phyloP scores from a whole-genome alignment of 2,329 filamentous ascomycete genomes.

The Neurospora crassa region DNA sequence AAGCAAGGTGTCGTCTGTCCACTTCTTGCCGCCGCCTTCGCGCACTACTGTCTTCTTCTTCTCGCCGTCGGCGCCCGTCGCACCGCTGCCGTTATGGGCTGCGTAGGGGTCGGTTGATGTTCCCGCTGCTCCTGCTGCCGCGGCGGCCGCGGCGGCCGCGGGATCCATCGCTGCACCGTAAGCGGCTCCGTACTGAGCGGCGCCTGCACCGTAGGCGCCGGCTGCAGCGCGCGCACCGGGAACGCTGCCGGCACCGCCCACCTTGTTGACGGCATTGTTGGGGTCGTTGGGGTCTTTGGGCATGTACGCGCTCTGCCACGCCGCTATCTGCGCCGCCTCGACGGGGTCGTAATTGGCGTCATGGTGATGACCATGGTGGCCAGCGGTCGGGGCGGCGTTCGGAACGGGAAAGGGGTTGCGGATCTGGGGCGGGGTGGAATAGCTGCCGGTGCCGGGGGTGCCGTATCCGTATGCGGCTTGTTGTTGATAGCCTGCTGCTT shows the following conservation, averaged over 20 bases:
- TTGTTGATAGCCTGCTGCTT: slow-evolving; percentile 22
- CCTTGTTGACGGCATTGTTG: slow-evolving; percentile 15
- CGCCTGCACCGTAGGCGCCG: slow-evolving; percentile 14
- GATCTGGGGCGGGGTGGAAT: slow-evolving; percentile 55
- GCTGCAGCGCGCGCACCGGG: slow-evolving; percentile 14
- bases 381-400: slow-evolving; percentile 25
- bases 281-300: slow-evolving; percentile 43
- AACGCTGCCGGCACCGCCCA: slow-evolving; percentile 19
- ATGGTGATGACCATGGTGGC: background rate
- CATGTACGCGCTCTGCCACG: slow-evolving; percentile 88
- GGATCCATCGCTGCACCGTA: slow-evolving; percentile 14
- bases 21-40: slow-evolving; percentile 81
- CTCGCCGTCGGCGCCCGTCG: slow-evolving; percentile 39
- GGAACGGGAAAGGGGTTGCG: slow-evolving; percentile 72
- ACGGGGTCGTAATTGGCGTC: slow-evolving; percentile 56
- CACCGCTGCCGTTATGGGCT: slow-evolving; percentile 35
- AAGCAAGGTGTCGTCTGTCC: slow-evolving; percentile 70
- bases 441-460: slow-evolving; percentile 26
- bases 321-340: slow-evolving; percentile 82
- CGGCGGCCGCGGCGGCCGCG: slow-evolving; percentile 20
- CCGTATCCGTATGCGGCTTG: slow-evolving; percentile 31
- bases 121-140: slow-evolving; percentile 20
- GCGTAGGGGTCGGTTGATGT: background rate
- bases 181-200: background rate
- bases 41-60: slow-evolving; percentile 82